phyloP scores from a whole-genome alignment of 257 asterid genomes.

The Ilex asprella region DNA sequence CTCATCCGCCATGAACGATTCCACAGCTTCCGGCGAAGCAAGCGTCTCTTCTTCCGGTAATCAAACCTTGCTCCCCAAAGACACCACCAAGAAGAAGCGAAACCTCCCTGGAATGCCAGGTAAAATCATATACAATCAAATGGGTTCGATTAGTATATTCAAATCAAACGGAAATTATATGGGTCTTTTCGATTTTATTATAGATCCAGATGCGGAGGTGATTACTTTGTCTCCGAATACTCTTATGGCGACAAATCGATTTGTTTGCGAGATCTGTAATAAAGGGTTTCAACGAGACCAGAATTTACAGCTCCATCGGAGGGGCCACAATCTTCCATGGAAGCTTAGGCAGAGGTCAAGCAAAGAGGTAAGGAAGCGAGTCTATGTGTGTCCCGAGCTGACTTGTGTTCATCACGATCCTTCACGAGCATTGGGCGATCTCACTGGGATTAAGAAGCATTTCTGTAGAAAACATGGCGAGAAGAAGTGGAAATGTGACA shows the following conservation, averaged over 20 bases:
- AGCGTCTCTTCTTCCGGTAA: constrained; percentile 33
- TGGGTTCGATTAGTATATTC: not conserved
- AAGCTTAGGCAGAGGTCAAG: not conserved
- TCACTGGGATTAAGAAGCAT: too few species aligned
- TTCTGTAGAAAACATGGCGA: too few species aligned
- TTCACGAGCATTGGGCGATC: too few species aligned
- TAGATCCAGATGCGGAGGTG: constrained; percentile 48
- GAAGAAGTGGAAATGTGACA: too few species aligned
- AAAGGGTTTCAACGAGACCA: too few species aligned
- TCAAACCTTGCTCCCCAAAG: constrained; percentile 29
- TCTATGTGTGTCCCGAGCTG: not conserved
- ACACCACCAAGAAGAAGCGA: constrained; percentile 58
- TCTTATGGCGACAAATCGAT: too few species aligned
- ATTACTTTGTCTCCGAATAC: not conserved
- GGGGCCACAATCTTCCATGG: not conserved
- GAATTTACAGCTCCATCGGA: not conserved
- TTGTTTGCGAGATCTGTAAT: too few species aligned
- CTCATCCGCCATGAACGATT: constrained; percentile 39
- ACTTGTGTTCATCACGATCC: too few species aligned
- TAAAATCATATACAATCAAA: constrained; percentile 14
- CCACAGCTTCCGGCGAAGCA: constrained; percentile 40
- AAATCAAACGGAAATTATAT: not conserved
- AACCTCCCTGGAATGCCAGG: constrained; percentile 97
- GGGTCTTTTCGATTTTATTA: constrained; percentile 14
- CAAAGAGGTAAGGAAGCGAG: not conserved